phyloP scores from a whole-genome alignment of 108 stramenopile species.

The Cyclotella kingstonii region DNA sequence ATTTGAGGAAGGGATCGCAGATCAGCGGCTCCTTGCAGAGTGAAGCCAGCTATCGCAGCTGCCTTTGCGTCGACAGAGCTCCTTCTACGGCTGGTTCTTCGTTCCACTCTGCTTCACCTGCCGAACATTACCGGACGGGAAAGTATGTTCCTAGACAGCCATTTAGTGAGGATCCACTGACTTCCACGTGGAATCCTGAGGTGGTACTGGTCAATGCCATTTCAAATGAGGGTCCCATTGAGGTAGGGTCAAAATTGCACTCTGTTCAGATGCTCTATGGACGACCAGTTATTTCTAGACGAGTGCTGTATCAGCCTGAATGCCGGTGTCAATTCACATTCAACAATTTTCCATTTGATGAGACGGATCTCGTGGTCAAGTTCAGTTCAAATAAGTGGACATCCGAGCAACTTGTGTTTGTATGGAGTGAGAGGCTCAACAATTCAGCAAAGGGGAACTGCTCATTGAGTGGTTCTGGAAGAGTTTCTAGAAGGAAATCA shows the following conservation, averaged over 20 bases:
- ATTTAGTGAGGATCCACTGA: constrained; percentile 13
- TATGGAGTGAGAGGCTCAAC: constrained; percentile 27
- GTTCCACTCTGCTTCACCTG: neutral
- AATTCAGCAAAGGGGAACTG: neutral
- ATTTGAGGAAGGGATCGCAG: constrained; percentile 1
- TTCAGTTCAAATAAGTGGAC: constrained; percentile 40
- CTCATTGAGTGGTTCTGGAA: neutral
- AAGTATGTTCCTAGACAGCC: constrained; percentile 20
- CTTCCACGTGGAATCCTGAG: constrained; percentile 38
- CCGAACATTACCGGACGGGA: constrained; percentile 15
- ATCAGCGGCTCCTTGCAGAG: neutral
- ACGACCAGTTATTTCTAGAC: constrained; percentile 22
- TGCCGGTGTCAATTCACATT: constrained; percentile 41
- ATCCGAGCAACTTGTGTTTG: constrained; percentile 30
- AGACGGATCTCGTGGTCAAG: constrained; percentile 37
- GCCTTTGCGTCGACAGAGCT: too few species aligned
- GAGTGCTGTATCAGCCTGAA: constrained; percentile 38
- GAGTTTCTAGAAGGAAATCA: neutral
- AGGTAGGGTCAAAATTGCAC: constrained; percentile 30
- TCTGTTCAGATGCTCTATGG: constrained; percentile 34
- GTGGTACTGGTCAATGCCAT: constrained; percentile 35
- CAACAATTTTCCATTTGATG: constrained; percentile 41
- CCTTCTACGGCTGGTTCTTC: neutral
- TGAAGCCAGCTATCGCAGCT: too few species aligned
- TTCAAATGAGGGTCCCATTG: constrained; percentile 28